These are phyloP conservation scores for Claviceps citrina DNA, from an alignment of 2,329 filamentous ascomycete genomes.

Conservation along the genomic window DNA sequence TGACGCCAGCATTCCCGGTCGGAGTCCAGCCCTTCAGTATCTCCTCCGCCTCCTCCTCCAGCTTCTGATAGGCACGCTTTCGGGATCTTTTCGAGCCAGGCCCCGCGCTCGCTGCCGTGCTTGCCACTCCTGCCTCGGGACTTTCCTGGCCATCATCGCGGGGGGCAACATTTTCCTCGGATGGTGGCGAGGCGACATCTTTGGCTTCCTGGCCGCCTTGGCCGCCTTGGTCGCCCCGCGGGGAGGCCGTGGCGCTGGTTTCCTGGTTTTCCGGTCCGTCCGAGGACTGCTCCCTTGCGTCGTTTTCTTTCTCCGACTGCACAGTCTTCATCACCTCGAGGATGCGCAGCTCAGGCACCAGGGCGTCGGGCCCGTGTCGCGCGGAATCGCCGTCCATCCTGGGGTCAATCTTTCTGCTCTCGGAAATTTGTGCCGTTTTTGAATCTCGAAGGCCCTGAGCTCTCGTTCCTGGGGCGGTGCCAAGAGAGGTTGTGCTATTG, in stretches of 20 bases:
- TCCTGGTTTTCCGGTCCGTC: background rate
- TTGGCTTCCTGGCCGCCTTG: background rate
- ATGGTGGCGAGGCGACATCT: too few relatives aligned
- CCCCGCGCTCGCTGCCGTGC: background rate
- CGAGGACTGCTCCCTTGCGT: background rate
- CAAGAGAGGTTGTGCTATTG: too few relatives aligned
- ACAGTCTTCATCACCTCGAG: background rate
- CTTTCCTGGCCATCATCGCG: background rate
- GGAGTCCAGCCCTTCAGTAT: background rate
- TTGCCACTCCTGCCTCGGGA: background rate
- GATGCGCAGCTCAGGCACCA: background rate
- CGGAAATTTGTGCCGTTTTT: background rate
- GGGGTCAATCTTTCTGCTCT: background rate
- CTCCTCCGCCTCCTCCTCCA: background rate
- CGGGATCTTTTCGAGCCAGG: background rate
- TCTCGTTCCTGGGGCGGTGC: too few relatives aligned
- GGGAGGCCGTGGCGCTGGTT: too few relatives aligned
- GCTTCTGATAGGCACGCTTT: constrained; percentile 1
- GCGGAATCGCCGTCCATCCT: background rate
- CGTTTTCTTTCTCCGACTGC: background rate
- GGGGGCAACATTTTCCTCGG: background rate
- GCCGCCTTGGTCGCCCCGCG: background rate
- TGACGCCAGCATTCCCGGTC: background rate
- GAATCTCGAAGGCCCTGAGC: too few relatives aligned
- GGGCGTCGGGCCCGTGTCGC: background rate